Base-by-base conservation (phyloP, 345 rosid species). In the Camelina neglecta region DNA sequence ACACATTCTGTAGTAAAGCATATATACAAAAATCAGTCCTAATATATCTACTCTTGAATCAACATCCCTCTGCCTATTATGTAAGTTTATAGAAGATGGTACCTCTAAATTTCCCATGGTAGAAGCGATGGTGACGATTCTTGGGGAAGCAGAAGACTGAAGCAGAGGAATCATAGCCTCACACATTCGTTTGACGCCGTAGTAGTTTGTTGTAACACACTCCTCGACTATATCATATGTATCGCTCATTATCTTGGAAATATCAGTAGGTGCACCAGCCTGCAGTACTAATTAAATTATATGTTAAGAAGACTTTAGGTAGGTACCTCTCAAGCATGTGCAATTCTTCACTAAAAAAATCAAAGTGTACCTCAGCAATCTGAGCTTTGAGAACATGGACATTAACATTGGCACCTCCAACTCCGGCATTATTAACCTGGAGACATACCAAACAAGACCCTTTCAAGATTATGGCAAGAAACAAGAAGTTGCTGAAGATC, bases 351-450 rank as follows among this genome's bases (percentile, higher is more conserved):
- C 15, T 54, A 18, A 7, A 16, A 44, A 13, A 44, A 1, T 6
- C 29, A 26, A 26, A 26, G 29, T 44, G 48, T 76, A 81, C 85
- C 73, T 64, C 61, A 13, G 54, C 65, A 67, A 29, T 41, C 38
- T 72, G 53, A 53, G 81, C 69, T 63, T 58, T 69, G 8, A 78
- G 56, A 67, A 73, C 75, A 33, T 80, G 76, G 12, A 2, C 42
- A 38, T 84, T 75, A 11, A 64, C 20, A 60, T 35, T 29, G 4
- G 20, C 72, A 15, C 87, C 89, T 42, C 5, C 18, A 72, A 88
- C 71, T 21, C 83, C 89, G 4, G 89, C 88, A 54, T 86, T 86
- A 65, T 87, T 87, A 39, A 84, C 85, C 89, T 74, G 57, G 35
- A 42, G 29, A 33, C 9, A 48, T 21, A 50, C 18, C 9, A n/a